Evolutionary conservation across 768 basidiomycete species (phyloP), one percentile per base, ranked within the genome.

Genomic region (Tylopilus felleus): DNA sequence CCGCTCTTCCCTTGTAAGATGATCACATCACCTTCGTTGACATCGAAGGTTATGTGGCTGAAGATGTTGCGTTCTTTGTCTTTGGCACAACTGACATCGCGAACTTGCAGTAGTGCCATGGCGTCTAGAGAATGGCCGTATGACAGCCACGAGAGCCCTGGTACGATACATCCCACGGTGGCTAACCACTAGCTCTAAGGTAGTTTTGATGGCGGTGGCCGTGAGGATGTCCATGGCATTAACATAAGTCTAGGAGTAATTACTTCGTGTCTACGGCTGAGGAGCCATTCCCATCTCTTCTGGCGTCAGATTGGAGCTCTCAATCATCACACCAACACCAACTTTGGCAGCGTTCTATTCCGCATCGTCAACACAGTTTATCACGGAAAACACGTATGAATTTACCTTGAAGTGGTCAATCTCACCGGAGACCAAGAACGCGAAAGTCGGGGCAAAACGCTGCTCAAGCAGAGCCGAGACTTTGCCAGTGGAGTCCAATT

Each of bases 281-380:
- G 80, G 80, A 51, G 76, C 72, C 74, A 83, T 76, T 55, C 82
- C 70, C 89, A 91, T 89, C 76, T 92, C 90, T 75, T 92, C 90
- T 8, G 87, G 88, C 19, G 86, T 86, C 73, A 92, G 71, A 58
- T 75, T 80, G 35, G 85, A 82, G 68, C 86, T 88, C 80, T 98
- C 95, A 57, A 98, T 92, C 92, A 94, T 96, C 72, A 98, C 92
- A 76, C 95, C 95, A 9, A 98, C 87, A 57, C 96, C 96, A 55
- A 97, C 86, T 74, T 94, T 96, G 27, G 93, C 90, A 39, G 92
- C 78, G 72, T 93, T 94, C 93, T 98, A 60, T 46, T 56, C 5
- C 27, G 42, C 6, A 41, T 28, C 19, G 27, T 53, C 14, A 54
- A 56, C 23, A 13, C 14, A 31, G 16, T 22, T 21, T 13, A 31